A percentile compares a stretch with the other conserved stretches of the same genome.
Conservation (phyloP, 2,329 filamentous ascomycete genomes). For the Beauveria scarabaeidicola region DNA sequence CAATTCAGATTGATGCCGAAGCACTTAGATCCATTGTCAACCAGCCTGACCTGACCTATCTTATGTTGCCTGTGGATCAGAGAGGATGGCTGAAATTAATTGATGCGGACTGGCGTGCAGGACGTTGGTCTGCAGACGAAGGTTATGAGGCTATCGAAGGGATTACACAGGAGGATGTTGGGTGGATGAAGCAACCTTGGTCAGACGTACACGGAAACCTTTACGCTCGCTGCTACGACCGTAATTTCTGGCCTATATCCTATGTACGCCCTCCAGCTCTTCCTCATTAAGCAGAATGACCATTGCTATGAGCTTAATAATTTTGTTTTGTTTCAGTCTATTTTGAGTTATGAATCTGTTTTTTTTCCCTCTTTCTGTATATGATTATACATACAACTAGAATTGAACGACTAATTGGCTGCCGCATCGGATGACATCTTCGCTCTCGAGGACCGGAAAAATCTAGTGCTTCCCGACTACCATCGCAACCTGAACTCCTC, state of each 20-base stretch:
- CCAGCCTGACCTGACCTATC: slow-evolving; percentile 3
- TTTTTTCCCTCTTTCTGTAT: neutral
- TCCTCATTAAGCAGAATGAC: neutral
- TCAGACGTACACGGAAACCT: neutral
- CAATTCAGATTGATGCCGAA: slow-evolving; percentile 3
- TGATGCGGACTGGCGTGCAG: neutral
- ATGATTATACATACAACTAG: neutral
- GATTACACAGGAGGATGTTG: slow-evolving; percentile 2
- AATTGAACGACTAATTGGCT: neutral
- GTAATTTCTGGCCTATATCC: neutral
- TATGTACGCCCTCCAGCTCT: slow-evolving; percentile 2
- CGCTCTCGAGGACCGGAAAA: too few species aligned
- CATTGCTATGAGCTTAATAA: neutral
- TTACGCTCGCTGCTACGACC: slow-evolving; percentile 1
- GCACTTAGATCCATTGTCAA: neutral
- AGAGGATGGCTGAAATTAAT: slow-evolving; percentile 5
- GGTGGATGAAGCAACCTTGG: slow-evolving; percentile 6
- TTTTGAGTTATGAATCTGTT: neutral
- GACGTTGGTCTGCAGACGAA: neutral
- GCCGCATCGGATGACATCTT: neutral
- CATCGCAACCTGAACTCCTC: too few species aligned
- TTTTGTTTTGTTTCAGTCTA: neutral
- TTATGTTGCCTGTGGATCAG: slow-evolving; percentile 3
- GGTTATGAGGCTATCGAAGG: neutral
- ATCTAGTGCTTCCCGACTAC: too few species aligned